These are phyloP conservation scores for Aspergillus homomorphus DNA, from an alignment of 495 filamentous ascomycete species.

Conservation along the genomic window DNA sequence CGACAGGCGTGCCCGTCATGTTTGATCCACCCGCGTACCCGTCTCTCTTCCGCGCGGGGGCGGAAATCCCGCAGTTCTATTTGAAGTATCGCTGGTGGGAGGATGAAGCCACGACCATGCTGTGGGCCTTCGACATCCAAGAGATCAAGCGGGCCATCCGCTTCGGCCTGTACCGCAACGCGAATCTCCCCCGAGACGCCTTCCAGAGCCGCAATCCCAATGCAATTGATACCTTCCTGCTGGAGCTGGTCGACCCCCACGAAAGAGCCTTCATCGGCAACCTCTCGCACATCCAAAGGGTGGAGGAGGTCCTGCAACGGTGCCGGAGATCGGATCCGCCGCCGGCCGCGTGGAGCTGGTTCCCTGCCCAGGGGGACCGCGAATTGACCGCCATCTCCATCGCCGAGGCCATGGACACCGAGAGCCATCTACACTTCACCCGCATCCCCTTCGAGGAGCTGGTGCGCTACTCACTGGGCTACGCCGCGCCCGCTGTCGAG, in stretches of 20 bases:
- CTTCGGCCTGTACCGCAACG: slow-evolving; percentile 36
- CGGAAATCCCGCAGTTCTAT: slow-evolving; percentile 34
- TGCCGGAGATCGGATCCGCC: slow-evolving; percentile 24
- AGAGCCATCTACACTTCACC: slow-evolving; percentile 44
- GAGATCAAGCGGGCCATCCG: slow-evolving; percentile 40
- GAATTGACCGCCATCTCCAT: slow-evolving; percentile 23
- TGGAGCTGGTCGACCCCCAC: slow-evolving; percentile 23
- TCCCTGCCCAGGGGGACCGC: slow-evolving; percentile 28
- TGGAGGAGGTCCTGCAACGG: slow-evolving; percentile 43
- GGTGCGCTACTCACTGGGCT: slow-evolving; percentile 40
- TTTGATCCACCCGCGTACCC: slow-evolving; percentile 27
- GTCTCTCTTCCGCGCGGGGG: slow-evolving; percentile 29
- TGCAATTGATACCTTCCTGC: slow-evolving; percentile 35
- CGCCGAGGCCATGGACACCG: slow-evolving; percentile 37
- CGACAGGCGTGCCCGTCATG: slow-evolving; percentile 10
- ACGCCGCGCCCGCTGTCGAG: slow-evolving; percentile 29
- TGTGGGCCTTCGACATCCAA: slow-evolving; percentile 43
- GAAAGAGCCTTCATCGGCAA: slow-evolving; percentile 28
- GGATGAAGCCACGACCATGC: slow-evolving; percentile 37
- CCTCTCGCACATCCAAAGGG: slow-evolving; percentile 38
- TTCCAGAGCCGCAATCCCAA: slow-evolving; percentile 32
- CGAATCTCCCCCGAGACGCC: slow-evolving; percentile 33
- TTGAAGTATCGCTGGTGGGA: slow-evolving; percentile 43
- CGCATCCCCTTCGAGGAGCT: slow-evolving; percentile 41
- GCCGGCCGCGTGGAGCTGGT: slow-evolving; percentile 37